phyloP scores from a whole-genome alignment of 208 protist species.

The Crithidia brevicula region DNA sequence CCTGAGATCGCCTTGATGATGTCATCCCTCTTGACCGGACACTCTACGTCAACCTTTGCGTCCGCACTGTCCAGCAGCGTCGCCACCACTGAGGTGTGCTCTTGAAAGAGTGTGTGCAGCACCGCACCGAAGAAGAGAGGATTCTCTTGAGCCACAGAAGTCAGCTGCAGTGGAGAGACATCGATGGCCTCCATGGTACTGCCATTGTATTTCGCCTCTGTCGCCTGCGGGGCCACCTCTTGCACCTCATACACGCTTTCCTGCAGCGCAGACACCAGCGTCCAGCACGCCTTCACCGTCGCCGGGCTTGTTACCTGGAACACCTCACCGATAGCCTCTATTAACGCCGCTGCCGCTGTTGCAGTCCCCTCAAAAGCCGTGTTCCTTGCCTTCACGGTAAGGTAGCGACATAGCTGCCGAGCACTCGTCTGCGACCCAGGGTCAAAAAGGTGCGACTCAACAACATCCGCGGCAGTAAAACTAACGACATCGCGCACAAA shows the following conservation, averaged over 20 bases:
- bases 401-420: too few species aligned
- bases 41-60: background rate
- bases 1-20: background rate
- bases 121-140: background rate
- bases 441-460: background rate
- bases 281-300: background rate
- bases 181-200: background rate
- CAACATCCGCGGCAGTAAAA: too few species aligned
- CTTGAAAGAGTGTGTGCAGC: background rate
- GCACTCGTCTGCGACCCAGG: too few species aligned
- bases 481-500: too few species aligned
- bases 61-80: background rate
- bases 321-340: background rate
- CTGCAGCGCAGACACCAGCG: background rate
- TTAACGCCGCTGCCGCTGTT: background rate
- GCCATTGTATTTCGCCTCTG: background rate
- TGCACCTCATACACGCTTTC: background rate
- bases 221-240: background rate
- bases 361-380: background rate
- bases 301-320: background rate
- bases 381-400: background rate
- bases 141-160: background rate
- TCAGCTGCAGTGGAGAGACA: background rate
- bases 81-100: background rate
- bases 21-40: background rate